These are phyloP conservation scores for Monascus purpureus DNA, from an alignment of 495 filamentous ascomycete genomes.

Conservation along the genomic window DNA sequence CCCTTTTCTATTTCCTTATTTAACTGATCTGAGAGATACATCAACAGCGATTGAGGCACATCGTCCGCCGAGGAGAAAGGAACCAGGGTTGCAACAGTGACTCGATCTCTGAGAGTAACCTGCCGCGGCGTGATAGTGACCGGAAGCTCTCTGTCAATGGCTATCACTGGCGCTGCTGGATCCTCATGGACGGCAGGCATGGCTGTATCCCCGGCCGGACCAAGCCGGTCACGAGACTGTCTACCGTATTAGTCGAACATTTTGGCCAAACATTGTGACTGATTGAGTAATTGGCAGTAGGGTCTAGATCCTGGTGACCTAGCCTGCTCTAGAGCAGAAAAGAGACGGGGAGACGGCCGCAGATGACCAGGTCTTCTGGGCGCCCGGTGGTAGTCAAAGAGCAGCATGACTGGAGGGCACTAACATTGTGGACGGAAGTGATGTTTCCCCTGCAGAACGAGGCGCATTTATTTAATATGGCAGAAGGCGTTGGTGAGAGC, in stretches of 20 bases:
- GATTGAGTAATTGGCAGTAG: neutral
- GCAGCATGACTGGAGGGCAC: neutral
- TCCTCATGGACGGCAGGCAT: constrained; percentile 90
- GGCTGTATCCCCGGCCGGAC: constrained; percentile 13
- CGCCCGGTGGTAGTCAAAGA: too few species aligned
- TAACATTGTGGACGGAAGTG: neutral
- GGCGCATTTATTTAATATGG: too few species aligned
- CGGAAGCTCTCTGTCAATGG: constrained; percentile 44
- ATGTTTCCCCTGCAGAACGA: too few species aligned
- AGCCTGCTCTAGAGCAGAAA: too few species aligned
- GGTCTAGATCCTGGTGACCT: too few species aligned
- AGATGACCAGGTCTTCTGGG: too few species aligned
- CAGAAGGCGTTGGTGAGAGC: too few species aligned
- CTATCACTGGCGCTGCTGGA: constrained; percentile 37
- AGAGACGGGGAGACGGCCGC: too few species aligned
- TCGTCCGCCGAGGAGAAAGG: constrained; percentile 65
- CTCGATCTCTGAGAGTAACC: constrained; percentile 79
- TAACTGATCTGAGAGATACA: constrained; percentile 72
- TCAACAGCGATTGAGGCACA: constrained; percentile 61
- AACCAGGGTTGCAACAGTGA: constrained; percentile 80
- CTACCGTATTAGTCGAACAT: constrained; percentile 21
- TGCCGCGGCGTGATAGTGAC: constrained; percentile 59
- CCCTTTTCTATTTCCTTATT: constrained; percentile 93
- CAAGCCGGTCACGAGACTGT: constrained; percentile 26
- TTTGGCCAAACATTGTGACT: constrained; percentile 3